Evolutionary conservation across 2,329 filamentous ascomycete genomes (phyloP), one percentile per base, ranked within the genome.

Genomic region (Colletotrichum sp.): DNA sequence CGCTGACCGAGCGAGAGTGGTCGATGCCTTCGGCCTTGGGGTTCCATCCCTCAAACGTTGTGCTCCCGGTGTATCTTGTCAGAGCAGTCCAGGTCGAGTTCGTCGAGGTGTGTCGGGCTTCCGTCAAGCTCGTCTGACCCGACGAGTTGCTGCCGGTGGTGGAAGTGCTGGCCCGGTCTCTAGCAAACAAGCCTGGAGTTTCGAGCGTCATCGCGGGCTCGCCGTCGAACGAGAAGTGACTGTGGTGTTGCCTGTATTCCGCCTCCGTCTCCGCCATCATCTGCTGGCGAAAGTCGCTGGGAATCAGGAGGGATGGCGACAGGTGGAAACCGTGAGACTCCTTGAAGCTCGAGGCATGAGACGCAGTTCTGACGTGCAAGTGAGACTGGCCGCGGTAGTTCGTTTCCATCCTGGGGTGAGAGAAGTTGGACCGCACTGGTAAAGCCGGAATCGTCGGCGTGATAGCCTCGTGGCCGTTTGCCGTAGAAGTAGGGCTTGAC

Each of bases 241-340:
- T 80, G 15, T 82, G 79, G 24, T 84, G 82, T 64, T 79, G 77
- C n/a, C 80, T 77, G 34, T 82, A 80, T 18, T 76, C 73, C n/a
- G 49, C 30, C 26, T 68, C 72, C 30, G 68, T 76, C 7, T 76
- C 75, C 6, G 68, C 67, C 69, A 76, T 52, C 86, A 92, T 89
- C 78, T 92, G 87, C 76, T 89, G 87, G 68, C 90, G 88, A 78
- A 89, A 92, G 68, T 93, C 92, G 63, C 86, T 83, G 15, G 92
- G 91, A 69, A 93, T 92, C 66, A 93, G 86, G n/a, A 93, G 85
- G 5, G 90, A 90, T 0, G 92, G 92, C 9, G 92, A 93, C 39
- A 93, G 82, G 57, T 86, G 88, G 80, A 92, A 92, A 16, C 89
- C 90, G 72, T 92, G 89, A 0, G 88, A 89, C 81, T 93, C 91